These are phyloP conservation scores for Parathielavia hyrcaniae DNA, from an alignment of 495 filamentous ascomycete species.

Conservation along the genomic window DNA sequence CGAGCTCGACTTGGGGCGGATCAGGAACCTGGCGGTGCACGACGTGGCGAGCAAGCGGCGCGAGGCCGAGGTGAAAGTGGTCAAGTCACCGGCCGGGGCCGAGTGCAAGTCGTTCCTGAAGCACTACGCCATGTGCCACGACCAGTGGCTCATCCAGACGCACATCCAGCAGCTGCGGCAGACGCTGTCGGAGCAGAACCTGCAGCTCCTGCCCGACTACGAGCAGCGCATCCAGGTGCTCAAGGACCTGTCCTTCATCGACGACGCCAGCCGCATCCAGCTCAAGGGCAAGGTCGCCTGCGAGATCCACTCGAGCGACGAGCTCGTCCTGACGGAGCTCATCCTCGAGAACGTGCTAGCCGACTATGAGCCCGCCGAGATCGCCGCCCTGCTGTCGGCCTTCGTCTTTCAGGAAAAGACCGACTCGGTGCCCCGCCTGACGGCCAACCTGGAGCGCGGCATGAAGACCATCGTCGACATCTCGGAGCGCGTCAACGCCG, in stretches of 20 bases:
- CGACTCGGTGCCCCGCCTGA: constrained; percentile 74
- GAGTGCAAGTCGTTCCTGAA: constrained; percentile 71
- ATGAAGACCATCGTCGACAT: constrained; percentile 80
- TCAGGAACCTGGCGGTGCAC: constrained; percentile 70
- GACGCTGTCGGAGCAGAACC: constrained; percentile 90
- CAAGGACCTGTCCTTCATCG: constrained; percentile 84
- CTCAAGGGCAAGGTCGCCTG: constrained; percentile 98
- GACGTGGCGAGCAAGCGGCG: constrained; percentile 65
- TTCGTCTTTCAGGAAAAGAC: constrained; percentile 99
- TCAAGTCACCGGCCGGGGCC: constrained; percentile 50
- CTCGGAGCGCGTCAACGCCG: constrained; percentile 80
- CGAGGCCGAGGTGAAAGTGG: constrained; percentile 51
- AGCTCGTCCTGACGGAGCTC: constrained; percentile 93
- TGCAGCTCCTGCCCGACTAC: constrained; percentile 95
- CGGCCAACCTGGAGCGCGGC: constrained; percentile 73
- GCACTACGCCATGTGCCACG: constrained; percentile 90
- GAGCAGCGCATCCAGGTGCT: constrained; percentile 89
- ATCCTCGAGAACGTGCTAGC: constrained; percentile 94
- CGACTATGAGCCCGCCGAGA: constrained; percentile 92
- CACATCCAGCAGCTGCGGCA: constrained; percentile 79
- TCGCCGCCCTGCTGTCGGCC: constrained; percentile 84
- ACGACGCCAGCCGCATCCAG: constrained; percentile 73
- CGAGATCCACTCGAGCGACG: constrained; percentile 95
- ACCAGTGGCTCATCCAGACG: constrained; percentile 89
- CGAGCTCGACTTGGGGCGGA: constrained; percentile 72